phyloP scores from a whole-genome alignment of 78 protist genomes.

The Parvularia atlantis region DNA sequence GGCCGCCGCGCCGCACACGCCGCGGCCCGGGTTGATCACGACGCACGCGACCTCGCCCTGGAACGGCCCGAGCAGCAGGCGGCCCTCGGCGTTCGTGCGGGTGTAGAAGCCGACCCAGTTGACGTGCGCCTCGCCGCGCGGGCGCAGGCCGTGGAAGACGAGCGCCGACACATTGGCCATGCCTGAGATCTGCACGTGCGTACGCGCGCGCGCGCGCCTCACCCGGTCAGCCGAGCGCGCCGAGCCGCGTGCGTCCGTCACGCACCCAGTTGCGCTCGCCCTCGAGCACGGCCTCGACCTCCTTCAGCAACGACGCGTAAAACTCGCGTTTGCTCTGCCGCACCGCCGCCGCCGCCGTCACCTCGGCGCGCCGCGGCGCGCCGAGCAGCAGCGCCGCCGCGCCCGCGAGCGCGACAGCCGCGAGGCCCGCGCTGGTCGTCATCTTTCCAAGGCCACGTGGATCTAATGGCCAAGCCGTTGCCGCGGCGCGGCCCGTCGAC shows the following conservation, averaged over 20 bases:
- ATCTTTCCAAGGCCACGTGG: too few relatives aligned
- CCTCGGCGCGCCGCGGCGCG: too few relatives aligned
- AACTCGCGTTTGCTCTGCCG: too few relatives aligned
- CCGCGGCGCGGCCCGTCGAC: too few relatives aligned
- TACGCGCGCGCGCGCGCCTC: not conserved
- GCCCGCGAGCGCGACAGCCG: too few relatives aligned
- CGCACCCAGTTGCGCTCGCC: not conserved
- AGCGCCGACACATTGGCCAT: constrained; percentile 9
- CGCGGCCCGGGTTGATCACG: constrained; percentile 16
- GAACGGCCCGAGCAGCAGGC: constrained; percentile 36
- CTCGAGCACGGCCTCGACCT: not conserved
- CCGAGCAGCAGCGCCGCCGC: too few relatives aligned
- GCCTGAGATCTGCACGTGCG: not conserved
- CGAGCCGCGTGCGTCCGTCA: not conserved
- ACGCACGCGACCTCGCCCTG: constrained; percentile 29
- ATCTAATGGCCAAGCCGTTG: too few relatives aligned
- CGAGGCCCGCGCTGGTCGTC: too few relatives aligned
- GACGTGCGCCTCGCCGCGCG: not conserved
- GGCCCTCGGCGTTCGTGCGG: not conserved
- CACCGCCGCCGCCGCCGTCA: too few relatives aligned
- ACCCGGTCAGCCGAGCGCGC: not conserved
- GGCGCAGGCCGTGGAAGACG: not conserved
- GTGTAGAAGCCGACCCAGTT: constrained; percentile 46
- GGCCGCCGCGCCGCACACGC: constrained; percentile 30
- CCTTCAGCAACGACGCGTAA: not conserved